A percentile compares a stretch with the other conserved stretches of the same genome.
phyloP scores from a whole-genome alignment of 2,329 filamentous ascomycete genomes.

The Lasiodiplodia sp. region DNA sequence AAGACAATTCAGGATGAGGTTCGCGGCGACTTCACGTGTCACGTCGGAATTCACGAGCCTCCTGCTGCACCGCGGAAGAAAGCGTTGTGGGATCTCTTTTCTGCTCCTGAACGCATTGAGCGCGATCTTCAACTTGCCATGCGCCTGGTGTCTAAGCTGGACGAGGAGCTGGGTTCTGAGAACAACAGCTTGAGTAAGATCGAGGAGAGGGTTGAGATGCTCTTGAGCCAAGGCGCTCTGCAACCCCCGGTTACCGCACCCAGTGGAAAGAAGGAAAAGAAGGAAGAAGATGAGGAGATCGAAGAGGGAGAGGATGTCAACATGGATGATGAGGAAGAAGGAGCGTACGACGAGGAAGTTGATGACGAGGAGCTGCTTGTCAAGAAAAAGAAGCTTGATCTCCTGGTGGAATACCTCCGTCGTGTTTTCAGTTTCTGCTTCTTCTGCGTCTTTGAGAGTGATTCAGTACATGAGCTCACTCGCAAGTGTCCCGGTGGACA shows the following conservation, averaged over 20 bases:
- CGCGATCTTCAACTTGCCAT: slow-evolving; percentile 86
- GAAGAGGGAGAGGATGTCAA: slow-evolving; percentile 71
- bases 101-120: slow-evolving; percentile 89
- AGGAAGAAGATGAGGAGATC: slow-evolving; percentile 68
- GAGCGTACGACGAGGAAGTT: slow-evolving; percentile 74
- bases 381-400: slow-evolving; percentile 96
- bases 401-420: slow-evolving; percentile 94
- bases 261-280: slow-evolving; percentile 67
- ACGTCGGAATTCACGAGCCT: slow-evolving; percentile 94
- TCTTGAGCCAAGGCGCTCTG: slow-evolving; percentile 78
- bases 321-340: slow-evolving; percentile 69
- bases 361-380: slow-evolving; percentile 89
- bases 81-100: slow-evolving; percentile 95
- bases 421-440: slow-evolving; percentile 99
- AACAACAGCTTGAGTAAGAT: slow-evolving; percentile 82
- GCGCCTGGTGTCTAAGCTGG: slow-evolving; percentile 82
- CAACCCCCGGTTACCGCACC: slow-evolving; percentile 67
- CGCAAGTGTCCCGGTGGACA: slow-evolving; percentile 98
- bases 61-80: slow-evolving; percentile 88
- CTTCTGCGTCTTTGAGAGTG: slow-evolving; percentile 98
- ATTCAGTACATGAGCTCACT: slow-evolving; percentile 94
- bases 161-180: slow-evolving; percentile 79
- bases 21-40: slow-evolving; percentile 94
- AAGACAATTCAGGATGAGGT: slow-evolving; percentile 96
- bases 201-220: slow-evolving; percentile 83